These are phyloP conservation scores for Nicotiana obtusifolia DNA, from an alignment of 257 asterid species.

Conservation along the genomic window DNA sequence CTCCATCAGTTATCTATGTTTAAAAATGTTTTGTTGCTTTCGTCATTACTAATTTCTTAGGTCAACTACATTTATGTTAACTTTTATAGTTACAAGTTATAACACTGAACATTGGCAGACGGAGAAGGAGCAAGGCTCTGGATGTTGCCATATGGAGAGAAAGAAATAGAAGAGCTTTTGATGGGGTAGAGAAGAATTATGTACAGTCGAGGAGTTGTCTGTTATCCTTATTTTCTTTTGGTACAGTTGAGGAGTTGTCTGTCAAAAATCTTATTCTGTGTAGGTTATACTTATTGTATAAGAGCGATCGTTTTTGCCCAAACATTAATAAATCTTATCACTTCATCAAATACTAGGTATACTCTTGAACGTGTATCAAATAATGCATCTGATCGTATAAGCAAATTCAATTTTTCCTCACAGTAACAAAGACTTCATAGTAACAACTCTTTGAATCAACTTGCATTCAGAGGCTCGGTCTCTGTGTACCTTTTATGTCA, in stretches of 20 bases:
- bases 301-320: no score
- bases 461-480: neutral
- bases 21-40: neutral
- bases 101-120: neutral
- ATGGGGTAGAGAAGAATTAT: no score
- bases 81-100: neutral
- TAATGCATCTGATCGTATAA: neutral
- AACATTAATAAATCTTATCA: no score
- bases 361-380: neutral
- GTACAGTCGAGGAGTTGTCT: no score
- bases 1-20: neutral
- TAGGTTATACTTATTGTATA: no score
- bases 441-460: neutral
- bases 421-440: neutral
- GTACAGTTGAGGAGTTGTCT: no score
- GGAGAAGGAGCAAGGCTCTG: no score
- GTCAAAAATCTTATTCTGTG: no score
- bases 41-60: neutral
- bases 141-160: no score
- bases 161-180: no score
- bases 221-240: no score
- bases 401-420: neutral
- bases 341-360: no score
- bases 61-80: neutral
- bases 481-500: neutral